A percentile compares a stretch with the other conserved stretches of the same genome.
phyloP scores from a whole-genome alignment of 2,329 filamentous ascomycete genomes.

The Penicillium vulpinum region DNA sequence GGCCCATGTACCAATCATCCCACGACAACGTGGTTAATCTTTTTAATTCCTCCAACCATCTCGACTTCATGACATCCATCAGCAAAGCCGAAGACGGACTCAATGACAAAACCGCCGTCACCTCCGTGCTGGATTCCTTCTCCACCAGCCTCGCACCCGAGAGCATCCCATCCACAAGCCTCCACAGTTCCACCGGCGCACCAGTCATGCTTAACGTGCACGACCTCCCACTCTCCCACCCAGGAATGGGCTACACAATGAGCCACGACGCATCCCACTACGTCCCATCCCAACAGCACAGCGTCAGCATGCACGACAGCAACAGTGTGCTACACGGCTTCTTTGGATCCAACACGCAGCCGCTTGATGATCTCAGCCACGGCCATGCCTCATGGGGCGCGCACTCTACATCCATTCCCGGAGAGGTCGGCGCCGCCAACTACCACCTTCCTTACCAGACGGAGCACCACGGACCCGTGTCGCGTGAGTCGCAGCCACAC shows the following conservation, averaged over 20 bases:
- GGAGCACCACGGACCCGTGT: slow-evolving; percentile 32
- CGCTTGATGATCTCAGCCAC: slow-evolving; percentile 39
- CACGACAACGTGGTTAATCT: slow-evolving; percentile 38
- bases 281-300: slow-evolving; percentile 33
- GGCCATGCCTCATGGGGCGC: slow-evolving; percentile 32
- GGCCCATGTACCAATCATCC: slow-evolving; percentile 37
- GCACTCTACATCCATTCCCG: slow-evolving; percentile 31
- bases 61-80: slow-evolving; percentile 39
- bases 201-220: slow-evolving; percentile 38
- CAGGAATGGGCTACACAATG: slow-evolving; percentile 33
- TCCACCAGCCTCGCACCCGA: slow-evolving; percentile 33
- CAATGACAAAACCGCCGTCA: slow-evolving; percentile 36
- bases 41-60: slow-evolving; percentile 32
- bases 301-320: slow-evolving; percentile 34
- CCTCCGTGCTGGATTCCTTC: slow-evolving; percentile 39
- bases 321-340: slow-evolving; percentile 35
- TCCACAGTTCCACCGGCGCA: slow-evolving; percentile 30
- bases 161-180: slow-evolving; percentile 32
- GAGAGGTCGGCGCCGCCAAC: slow-evolving; percentile 31
- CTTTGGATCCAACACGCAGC: slow-evolving; percentile 32
- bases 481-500: slow-evolving; percentile 35
- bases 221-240: slow-evolving; percentile 37
- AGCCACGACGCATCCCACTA: slow-evolving; percentile 36
- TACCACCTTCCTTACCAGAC: slow-evolving; percentile 36
- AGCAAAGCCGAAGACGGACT: slow-evolving; percentile 37